Evolutionary conservation across 495 filamentous ascomycete genomes (phyloP).

Genomic region (Margaritispora aquatica): DNA sequence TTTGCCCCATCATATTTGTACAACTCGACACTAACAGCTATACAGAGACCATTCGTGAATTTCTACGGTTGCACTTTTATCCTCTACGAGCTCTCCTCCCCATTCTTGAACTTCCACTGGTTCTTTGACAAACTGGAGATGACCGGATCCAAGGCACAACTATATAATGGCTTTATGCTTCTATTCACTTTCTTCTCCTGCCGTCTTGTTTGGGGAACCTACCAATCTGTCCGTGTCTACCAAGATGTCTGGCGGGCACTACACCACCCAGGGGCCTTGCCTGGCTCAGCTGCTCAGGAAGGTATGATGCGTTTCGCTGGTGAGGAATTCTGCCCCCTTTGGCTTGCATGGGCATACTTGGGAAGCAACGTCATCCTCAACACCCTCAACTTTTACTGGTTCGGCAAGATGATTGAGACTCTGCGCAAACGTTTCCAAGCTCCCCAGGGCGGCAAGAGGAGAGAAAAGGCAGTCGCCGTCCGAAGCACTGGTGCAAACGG

Average conservation of each 20-base stretch:
- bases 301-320: slow-evolving; percentile 37
- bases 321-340: slow-evolving; percentile 57
- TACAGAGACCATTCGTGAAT: slow-evolving; percentile 87
- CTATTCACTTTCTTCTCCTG: slow-evolving; percentile 76
- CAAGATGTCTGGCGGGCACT: slow-evolving; percentile 70
- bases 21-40: slow-evolving; percentile 7
- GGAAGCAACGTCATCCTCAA: slow-evolving; percentile 75
- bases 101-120: slow-evolving; percentile 97
- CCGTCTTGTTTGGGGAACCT: slow-evolving; percentile 88
- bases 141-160: slow-evolving; percentile 74
- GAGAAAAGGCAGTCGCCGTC: slow-evolving; percentile 23
- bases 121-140: slow-evolving; percentile 96
- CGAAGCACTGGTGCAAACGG: slow-evolving; percentile 25
- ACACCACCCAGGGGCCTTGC: slow-evolving; percentile 28
- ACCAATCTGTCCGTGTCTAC: slow-evolving; percentile 70
- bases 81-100: slow-evolving; percentile 93
- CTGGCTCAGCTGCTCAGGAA: slow-evolving; percentile 19
- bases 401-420: slow-evolving; percentile 91
- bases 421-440: slow-evolving; percentile 83
- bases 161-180: slow-evolving; percentile 79
- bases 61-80: slow-evolving; percentile 89
- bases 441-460: slow-evolving; percentile 32
- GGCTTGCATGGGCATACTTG: slow-evolving; percentile 75
- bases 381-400: slow-evolving; percentile 91
- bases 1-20: slow-evolving; percentile 21